Base-by-base conservation (phyloP, 208 protist genomes). In the Crithidia sp. region DNA sequence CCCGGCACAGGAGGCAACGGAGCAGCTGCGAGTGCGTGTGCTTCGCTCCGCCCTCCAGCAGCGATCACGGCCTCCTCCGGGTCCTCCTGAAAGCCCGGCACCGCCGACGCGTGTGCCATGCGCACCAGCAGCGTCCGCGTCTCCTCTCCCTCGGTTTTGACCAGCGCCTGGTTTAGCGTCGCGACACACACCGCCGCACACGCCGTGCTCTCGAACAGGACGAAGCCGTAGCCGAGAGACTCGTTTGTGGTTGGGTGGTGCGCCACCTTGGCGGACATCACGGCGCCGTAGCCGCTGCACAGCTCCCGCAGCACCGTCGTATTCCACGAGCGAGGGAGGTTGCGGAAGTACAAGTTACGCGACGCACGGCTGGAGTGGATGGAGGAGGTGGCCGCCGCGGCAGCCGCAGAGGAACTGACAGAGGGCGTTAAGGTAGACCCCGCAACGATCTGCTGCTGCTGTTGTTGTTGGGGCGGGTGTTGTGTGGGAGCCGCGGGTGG, bases 281-380 rank as follows among this genome's bases (percentile, higher is more conserved):
- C 87, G 39, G 60, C 54, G 57, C 88, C 88, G 59, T 81, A 93
- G 9, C 62, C 45, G 37, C 69, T 45, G 69, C 84, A 93, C 41
- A 93, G 71, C 64, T 87, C 81, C 0, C 79, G 75, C 58, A 93
- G 76, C 68, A 85, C 82, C 10, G 80, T 74, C 8, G 88, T 90
- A 71, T 93, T 93, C 85, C 85, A 93, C 19, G 84, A 82, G n/a
- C 41, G 52, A 0, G 88, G 88, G 7, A 93, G 49, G 58, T 90
- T 87, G 61, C 79, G 86, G 47, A 90, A 49, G 68, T 93, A 93
- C 55, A 93, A 54, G 40, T 93, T 93, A 39, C 73, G 73, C 7
- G 50, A 79, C 12, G 64, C 67, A 6, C 58, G 67, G 54, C 43
- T 43, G 19, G 73, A 60, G 44, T 49, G 54, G 6, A 66, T 59